Conservation (phyloP, 176 grass and related monocot species). For the barley (Hordeum vulgare) region MorexV3_pseudomolecules_assembly NC_058519.1:17625173-17625672, state of each 20-base stretch:
- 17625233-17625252: no score
- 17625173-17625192: no score
- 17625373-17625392: constrained; percentile 19
- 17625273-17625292: no score
- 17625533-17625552: constrained; percentile 27
- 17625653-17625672: no score
- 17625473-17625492: background rate
- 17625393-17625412: constrained; percentile 2
- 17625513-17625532: background rate
- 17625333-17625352: no score
- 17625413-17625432: constrained; percentile 51
- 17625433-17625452: constrained; percentile 66
- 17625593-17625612: background rate
- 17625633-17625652: no score
- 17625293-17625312: no score
- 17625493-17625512: background rate
- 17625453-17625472: constrained; percentile 36
- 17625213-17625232: no score
- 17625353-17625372: constrained; percentile 12
- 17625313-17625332: no score
- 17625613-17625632: background rate
- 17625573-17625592: background rate
- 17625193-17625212: no score
- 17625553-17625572: constrained; percentile 40
- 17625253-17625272: no score